A percentile compares a stretch with the other conserved stretches of the same genome.
These are phyloP conservation scores for Xylariaceae sp. DNA, from an alignment of 2,329 filamentous ascomycete species.

Conservation along the genomic window DNA sequence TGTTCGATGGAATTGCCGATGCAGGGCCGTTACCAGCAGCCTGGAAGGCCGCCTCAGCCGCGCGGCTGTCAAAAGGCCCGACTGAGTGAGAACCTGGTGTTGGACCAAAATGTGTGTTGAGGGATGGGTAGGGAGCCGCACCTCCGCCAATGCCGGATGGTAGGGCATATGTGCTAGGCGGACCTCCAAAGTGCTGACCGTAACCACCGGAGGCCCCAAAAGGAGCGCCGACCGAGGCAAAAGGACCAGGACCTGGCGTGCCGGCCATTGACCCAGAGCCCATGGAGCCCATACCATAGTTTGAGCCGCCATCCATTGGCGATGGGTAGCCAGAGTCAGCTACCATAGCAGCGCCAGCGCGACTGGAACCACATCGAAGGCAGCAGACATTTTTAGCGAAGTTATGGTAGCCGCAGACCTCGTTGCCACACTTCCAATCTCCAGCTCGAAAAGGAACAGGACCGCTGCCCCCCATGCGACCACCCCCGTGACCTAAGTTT, in stretches of 20 bases:
- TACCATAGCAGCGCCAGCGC: slow-evolving; percentile 88
- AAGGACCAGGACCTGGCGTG: slow-evolving; percentile 72
- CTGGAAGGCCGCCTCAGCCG: slow-evolving; percentile 91
- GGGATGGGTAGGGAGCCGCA: slow-evolving; percentile 72
- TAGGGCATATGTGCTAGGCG: slow-evolving; percentile 82
- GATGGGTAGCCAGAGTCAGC: slow-evolving; percentile 90
- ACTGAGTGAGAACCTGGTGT: slow-evolving; percentile 75
- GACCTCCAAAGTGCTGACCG: slow-evolving; percentile 79
- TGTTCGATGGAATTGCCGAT: slow-evolving; percentile 62
- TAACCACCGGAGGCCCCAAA: slow-evolving; percentile 64
- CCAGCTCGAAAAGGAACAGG: slow-evolving; percentile 96
- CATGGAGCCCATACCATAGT: slow-evolving; percentile 85
- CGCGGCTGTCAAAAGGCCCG: slow-evolving; percentile 86
- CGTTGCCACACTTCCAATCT: slow-evolving; percentile 98
- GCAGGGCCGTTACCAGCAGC: slow-evolving; percentile 78
- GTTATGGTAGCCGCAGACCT: slow-evolving; percentile 97
- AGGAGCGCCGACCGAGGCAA: slow-evolving; percentile 63
- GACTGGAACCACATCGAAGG: slow-evolving; percentile 89
- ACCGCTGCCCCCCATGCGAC: slow-evolving; percentile 75
- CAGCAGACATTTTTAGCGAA: slow-evolving; percentile 99
- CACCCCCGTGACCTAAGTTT: slow-evolving; percentile 51
- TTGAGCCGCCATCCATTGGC: slow-evolving; percentile 79
- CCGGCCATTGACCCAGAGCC: slow-evolving; percentile 82
- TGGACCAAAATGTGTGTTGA: slow-evolving; percentile 77
- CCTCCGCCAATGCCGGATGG: slow-evolving; percentile 79